phyloP scores from a whole-genome alignment of 345 rosid genomes.

The Linum tenue region DNA sequence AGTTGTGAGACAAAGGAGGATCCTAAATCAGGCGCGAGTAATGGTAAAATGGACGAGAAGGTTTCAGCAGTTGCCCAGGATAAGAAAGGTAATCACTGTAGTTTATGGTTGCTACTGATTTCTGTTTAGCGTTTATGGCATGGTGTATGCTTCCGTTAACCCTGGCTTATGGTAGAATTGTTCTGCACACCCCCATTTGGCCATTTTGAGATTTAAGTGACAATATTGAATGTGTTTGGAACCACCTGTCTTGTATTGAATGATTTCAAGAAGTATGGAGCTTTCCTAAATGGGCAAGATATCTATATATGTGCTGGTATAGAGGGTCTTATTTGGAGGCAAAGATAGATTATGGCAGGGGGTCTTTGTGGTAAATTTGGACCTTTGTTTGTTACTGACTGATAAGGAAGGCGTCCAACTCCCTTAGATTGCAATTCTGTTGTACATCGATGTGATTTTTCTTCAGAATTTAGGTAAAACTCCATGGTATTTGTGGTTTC shows the following conservation, averaged over 20 bases:
- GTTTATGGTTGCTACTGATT: neutral
- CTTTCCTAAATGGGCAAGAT: slow-evolving; percentile 1
- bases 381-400: neutral
- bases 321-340: too few relatives aligned
- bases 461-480: too few relatives aligned
- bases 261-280: slow-evolving; percentile 4
- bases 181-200: neutral
- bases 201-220: neutral
- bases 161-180: neutral
- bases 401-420: neutral
- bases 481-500: too few relatives aligned
- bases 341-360: too few relatives aligned
- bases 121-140: neutral
- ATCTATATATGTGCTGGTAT: too few relatives aligned
- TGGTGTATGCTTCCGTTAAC: too few relatives aligned
- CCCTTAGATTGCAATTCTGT: too few relatives aligned
- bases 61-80: slow-evolving; percentile 28
- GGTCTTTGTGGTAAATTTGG: too few relatives aligned
- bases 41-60: slow-evolving; percentile 31
- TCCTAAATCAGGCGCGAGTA: slow-evolving; percentile 24
- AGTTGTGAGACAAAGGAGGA: slow-evolving; percentile 20
- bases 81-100: slow-evolving; percentile 40
- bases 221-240: too few relatives aligned
- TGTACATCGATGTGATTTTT: too few relatives aligned
- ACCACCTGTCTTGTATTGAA: neutral